phyloP scores from a whole-genome alignment of 2,329 filamentous ascomycete species.

The Diplocarpon mali region DNA sequence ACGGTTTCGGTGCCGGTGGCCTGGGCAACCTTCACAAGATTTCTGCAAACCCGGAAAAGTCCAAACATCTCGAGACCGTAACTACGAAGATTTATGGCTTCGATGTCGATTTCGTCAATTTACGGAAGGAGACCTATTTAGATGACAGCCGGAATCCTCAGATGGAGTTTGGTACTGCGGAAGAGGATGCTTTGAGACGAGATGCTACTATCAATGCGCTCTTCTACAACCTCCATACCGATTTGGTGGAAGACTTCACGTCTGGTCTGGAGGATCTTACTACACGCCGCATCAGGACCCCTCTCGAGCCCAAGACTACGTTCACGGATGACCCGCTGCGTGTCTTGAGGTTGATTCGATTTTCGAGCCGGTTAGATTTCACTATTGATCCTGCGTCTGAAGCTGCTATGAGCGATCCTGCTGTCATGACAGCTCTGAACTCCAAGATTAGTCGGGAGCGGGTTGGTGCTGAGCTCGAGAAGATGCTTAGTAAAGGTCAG shows the following conservation, averaged over 20 bases:
- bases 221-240: conserved; percentile 85
- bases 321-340: conserved; percentile 90
- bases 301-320: conserved; percentile 77
- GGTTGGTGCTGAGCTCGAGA: conserved; percentile 77
- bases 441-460: conserved; percentile 88
- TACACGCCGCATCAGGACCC: conserved; percentile 66
- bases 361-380: conserved; percentile 77
- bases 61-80: conserved; percentile 88
- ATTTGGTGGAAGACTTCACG: conserved; percentile 75
- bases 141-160: conserved; percentile 83
- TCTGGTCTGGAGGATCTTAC: conserved; percentile 67
- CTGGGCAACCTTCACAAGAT: conserved; percentile 78
- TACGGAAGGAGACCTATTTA: conserved; percentile 82
- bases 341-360: conserved; percentile 77
- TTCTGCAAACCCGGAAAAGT: conserved; percentile 86
- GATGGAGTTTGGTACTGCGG: conserved; percentile 86
- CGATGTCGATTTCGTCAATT: conserved; percentile 89
- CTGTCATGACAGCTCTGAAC: conserved; percentile 69
- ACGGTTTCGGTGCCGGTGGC: conserved; percentile 45
- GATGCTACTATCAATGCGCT: conserved; percentile 93
- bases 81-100: conserved; percentile 76
- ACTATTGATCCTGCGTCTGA: conserved; percentile 60
- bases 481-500: conserved; percentile 65
- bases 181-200: conserved; percentile 78
- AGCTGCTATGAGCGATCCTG: conserved; percentile 62